These are phyloP conservation scores for Curvularia lunata DNA, from an alignment of 2,329 filamentous ascomycete genomes.

Conservation along the genomic window DNA sequence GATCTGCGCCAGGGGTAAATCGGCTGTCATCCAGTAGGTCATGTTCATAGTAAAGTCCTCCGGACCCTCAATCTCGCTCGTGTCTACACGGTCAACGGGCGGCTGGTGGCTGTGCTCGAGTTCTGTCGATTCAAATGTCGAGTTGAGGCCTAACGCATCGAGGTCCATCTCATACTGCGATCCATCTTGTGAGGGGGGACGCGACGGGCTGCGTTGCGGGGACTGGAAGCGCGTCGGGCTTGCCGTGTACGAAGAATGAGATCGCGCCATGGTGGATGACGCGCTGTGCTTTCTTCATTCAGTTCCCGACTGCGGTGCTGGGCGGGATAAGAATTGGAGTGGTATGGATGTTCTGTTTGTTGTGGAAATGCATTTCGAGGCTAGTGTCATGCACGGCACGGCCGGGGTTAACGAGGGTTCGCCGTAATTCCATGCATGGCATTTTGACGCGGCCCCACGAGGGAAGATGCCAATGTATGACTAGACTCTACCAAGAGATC, in stretches of 20 bases:
- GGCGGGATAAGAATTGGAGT: constrained; percentile 29
- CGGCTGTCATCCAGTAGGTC: constrained; percentile 52
- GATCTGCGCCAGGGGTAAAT: constrained; percentile 38
- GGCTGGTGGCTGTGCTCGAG: constrained; percentile 37
- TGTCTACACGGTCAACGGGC: constrained; percentile 47
- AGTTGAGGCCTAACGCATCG: constrained; percentile 46
- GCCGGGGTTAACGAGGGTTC: constrained; percentile 8
- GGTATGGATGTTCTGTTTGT: constrained; percentile 26
- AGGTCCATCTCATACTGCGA: constrained; percentile 50
- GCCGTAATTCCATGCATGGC: neutral
- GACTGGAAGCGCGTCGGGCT: constrained; percentile 43
- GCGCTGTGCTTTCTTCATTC: constrained; percentile 4
- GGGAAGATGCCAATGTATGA: neutral
- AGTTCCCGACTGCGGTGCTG: constrained; percentile 2
- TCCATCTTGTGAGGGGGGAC: constrained; percentile 39
- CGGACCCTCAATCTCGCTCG: constrained; percentile 51
- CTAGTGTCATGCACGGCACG: constrained; percentile 19
- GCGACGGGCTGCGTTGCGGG: constrained; percentile 38
- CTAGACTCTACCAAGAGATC: no score
- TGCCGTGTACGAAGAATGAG: constrained; percentile 45
- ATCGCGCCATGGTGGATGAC: constrained; percentile 37
- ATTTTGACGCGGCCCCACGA: neutral
- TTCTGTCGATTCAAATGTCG: constrained; percentile 44
- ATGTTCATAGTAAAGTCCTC: constrained; percentile 54
- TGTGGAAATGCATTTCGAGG: constrained; percentile 25